These are phyloP conservation scores for Parachaetomium inaequale DNA, from an alignment of 495 filamentous ascomycete genomes.

Conservation along the genomic window DNA sequence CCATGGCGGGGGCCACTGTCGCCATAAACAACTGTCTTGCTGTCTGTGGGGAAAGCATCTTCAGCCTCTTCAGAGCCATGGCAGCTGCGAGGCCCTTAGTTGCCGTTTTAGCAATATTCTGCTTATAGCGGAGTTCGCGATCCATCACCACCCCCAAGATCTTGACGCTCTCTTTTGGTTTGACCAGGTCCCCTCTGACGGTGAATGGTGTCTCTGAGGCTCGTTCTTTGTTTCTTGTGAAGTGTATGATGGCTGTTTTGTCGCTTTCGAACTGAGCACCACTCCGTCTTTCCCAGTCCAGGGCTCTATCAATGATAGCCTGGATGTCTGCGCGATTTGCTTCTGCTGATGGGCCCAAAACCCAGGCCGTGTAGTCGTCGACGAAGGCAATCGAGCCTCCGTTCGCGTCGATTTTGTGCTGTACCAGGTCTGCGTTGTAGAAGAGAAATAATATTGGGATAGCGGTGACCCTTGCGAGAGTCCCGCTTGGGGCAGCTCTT, in stretches of 20 bases:
- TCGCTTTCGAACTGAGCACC: too few species aligned
- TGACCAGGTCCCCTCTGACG: neutral
- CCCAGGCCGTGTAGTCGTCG: too few species aligned
- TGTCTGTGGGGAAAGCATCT: neutral
- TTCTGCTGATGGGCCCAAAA: too few species aligned
- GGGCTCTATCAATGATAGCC: too few species aligned
- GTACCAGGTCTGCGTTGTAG: too few species aligned
- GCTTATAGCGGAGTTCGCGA: constrained; percentile 8
- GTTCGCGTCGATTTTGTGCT: too few species aligned
- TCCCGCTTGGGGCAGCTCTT: neutral
- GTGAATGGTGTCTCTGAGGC: neutral
- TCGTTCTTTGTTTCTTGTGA: neutral
- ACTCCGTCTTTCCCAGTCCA: too few species aligned
- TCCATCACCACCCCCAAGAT: constrained; percentile 8
- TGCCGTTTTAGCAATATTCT: constrained; percentile 9
- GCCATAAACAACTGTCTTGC: constrained; percentile 10
- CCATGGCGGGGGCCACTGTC: constrained; percentile 12
- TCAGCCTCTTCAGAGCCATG: constrained; percentile 10
- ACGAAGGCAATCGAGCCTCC: too few species aligned
- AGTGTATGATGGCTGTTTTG: too few species aligned
- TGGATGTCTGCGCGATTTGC: too few species aligned
- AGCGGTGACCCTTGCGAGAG: neutral
- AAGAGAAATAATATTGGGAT: neutral
- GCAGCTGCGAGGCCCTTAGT: constrained; percentile 31
- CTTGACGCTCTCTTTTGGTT: neutral